Conservation (phyloP, 164 flowering plant species). For the Tetracentron sinense region DNA sequence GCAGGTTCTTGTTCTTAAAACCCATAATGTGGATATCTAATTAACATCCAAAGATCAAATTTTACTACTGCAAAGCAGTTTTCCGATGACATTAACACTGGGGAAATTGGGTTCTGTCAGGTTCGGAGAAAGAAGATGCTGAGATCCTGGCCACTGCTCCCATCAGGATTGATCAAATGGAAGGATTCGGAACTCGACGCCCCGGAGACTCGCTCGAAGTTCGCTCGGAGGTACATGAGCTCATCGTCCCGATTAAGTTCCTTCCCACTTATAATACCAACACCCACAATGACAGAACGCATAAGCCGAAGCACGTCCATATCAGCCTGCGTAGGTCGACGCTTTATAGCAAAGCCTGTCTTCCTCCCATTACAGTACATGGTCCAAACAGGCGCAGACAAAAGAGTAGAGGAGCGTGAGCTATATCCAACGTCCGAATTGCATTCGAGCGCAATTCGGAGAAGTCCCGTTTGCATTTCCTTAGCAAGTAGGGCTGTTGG, state of each 20-base stretch:
- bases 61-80: too few species aligned
- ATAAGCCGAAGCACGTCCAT: slow-evolving; percentile 28
- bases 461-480: slow-evolving; percentile 54
- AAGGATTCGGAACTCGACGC: slow-evolving; percentile 44
- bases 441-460: slow-evolving; percentile 45
- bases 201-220: slow-evolving; percentile 39
- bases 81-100: too few species aligned
- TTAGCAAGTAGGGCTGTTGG: slow-evolving; percentile 43
- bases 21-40: too few species aligned
- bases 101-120: too few species aligned
- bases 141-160: slow-evolving; percentile 47
- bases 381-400: slow-evolving; percentile 45
- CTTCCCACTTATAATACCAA: slow-evolving; percentile 35
- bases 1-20: too few species aligned
- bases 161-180: slow-evolving; percentile 61
- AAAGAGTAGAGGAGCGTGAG: slow-evolving; percentile 14
- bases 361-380: slow-evolving; percentile 57
- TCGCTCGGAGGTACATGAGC: slow-evolving; percentile 52
- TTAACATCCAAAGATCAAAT: too few species aligned
- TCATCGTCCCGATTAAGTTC: slow-evolving; percentile 29
- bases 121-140: slow-evolving; percentile 50
- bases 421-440: neutral
- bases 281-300: slow-evolving; percentile 36
- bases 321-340: slow-evolving; percentile 30
- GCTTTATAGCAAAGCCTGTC: slow-evolving; percentile 39